A percentile compares a stretch with the other conserved stretches of the same genome.
Evolutionary conservation across 495 filamentous ascomycete genomes (phyloP).

Genomic region (Tuber indicum): DNA sequence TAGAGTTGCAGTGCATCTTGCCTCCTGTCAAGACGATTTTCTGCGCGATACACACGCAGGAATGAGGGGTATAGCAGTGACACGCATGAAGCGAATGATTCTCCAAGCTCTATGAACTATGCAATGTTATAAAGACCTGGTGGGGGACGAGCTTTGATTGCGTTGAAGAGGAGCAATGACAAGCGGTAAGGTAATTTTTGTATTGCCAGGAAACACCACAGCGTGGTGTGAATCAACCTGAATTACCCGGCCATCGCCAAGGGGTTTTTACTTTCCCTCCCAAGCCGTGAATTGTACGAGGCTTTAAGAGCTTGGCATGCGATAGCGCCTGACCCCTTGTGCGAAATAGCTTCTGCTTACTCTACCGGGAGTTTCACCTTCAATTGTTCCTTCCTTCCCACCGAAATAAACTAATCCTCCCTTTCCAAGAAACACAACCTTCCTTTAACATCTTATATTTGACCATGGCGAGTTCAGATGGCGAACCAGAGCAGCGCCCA

Average conservation of each 20-base stretch:
- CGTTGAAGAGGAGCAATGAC: background rate
- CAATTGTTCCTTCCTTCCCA: background rate
- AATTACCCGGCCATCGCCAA: background rate
- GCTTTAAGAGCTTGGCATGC: background rate
- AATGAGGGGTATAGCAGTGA: slow-evolving; percentile 4
- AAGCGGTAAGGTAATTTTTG: background rate
- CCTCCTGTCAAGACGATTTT: slow-evolving; percentile 43
- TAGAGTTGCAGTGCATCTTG: slow-evolving; percentile 86
- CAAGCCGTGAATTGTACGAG: background rate
- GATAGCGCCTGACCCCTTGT: background rate
- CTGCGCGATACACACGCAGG: slow-evolving; percentile 12
- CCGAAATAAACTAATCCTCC: background rate
- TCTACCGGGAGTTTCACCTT: background rate
- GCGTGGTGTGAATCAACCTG: background rate
- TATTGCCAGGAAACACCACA: background rate
- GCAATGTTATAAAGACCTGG: background rate
- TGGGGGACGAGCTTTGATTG: background rate
- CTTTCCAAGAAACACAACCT: background rate
- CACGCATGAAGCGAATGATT: background rate
- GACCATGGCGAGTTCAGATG: background rate
- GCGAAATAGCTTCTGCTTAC: background rate
- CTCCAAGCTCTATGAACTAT: background rate
- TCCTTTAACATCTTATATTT: background rate
- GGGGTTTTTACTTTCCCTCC: background rate
- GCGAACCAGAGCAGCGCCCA: background rate